Evolutionary conservation across 805 yeast genomes (phyloP).

Genomic region (Yarrowia bubula): DNA sequence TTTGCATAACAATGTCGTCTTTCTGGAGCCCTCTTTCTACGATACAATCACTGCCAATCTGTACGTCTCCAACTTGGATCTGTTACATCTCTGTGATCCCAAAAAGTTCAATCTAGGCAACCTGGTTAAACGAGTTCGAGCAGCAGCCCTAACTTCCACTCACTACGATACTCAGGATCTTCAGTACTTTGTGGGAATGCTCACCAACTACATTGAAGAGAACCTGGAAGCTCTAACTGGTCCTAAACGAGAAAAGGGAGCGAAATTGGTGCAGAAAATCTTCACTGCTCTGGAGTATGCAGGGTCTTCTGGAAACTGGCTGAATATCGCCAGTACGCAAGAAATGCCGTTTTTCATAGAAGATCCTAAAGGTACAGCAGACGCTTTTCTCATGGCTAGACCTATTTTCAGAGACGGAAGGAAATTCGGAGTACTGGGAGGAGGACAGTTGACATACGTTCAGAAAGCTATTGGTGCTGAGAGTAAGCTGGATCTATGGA

Average conservation of each 20-base stretch:
- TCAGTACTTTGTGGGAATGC: background rate
- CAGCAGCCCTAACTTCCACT: background rate
- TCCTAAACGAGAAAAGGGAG: background rate
- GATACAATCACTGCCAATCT: background rate
- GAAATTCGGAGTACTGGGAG: background rate
- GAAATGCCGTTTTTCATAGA: constrained; percentile 1
- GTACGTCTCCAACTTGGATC: background rate
- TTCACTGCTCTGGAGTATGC: background rate
- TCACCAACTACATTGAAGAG: background rate
- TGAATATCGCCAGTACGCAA: background rate
- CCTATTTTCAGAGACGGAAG: background rate
- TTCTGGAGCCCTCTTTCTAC: constrained; percentile 7
- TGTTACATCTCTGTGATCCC: background rate
- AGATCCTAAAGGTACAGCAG: background rate
- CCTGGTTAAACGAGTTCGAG: background rate
- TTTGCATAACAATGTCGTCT: background rate
- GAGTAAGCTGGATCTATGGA: background rate
- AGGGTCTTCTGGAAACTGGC: background rate
- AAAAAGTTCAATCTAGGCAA: background rate
- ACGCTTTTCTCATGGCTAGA: background rate
- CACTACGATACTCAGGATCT: background rate
- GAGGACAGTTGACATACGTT: background rate
- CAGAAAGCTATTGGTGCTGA: background rate
- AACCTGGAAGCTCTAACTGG: background rate
- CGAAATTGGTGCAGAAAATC: background rate